Evolutionary conservation across 495 filamentous ascomycete species (phyloP).

Genomic region (Tuber indicum): DNA sequence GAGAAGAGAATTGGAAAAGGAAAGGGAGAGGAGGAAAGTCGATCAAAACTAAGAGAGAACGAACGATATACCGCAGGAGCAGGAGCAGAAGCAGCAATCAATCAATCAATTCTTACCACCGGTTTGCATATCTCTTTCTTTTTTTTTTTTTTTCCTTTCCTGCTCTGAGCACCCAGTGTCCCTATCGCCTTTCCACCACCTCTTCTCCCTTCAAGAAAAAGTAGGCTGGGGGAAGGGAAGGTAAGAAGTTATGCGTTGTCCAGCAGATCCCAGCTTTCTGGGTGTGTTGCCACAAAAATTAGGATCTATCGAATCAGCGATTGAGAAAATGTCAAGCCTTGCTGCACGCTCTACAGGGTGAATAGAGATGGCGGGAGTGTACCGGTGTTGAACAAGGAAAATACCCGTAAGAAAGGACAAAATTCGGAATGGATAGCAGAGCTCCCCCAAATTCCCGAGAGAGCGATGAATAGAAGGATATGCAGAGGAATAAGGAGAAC

Average conservation of each 20-base stretch:
- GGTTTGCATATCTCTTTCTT: conserved; percentile 3
- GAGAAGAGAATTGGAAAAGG: not conserved
- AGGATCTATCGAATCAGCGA: conserved; percentile 18
- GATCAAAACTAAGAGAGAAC: not conserved
- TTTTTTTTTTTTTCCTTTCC: not conserved
- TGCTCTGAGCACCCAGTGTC: not conserved
- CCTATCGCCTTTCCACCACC: conserved; percentile 1
- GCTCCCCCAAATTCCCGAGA: not conserved
- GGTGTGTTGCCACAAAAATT: conserved; percentile 12
- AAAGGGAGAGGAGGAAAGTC: not conserved
- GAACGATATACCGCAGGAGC: conserved; percentile 1
- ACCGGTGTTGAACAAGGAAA: conserved; percentile 2
- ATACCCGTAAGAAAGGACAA: not conserved
- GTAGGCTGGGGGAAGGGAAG: conserved; percentile 24
- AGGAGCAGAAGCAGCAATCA: not conserved
- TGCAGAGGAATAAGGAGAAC: not conserved
- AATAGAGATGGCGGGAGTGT: not conserved
- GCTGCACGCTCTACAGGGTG: conserved; percentile 8
- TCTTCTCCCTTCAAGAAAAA: conserved; percentile 1
- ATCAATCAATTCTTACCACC: not conserved
- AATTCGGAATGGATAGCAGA: not conserved
- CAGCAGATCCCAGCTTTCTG: conserved; percentile 27
- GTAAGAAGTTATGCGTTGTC: conserved; percentile 32
- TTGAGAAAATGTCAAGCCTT: conserved; percentile 24
- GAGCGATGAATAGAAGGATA: not conserved